A percentile compares a stretch with the other conserved stretches of the same genome.
Evolutionary conservation across 1,139 yeast genomes (phyloP).

Genomic region (Spencermartinsiella ligniputridi): DNA sequence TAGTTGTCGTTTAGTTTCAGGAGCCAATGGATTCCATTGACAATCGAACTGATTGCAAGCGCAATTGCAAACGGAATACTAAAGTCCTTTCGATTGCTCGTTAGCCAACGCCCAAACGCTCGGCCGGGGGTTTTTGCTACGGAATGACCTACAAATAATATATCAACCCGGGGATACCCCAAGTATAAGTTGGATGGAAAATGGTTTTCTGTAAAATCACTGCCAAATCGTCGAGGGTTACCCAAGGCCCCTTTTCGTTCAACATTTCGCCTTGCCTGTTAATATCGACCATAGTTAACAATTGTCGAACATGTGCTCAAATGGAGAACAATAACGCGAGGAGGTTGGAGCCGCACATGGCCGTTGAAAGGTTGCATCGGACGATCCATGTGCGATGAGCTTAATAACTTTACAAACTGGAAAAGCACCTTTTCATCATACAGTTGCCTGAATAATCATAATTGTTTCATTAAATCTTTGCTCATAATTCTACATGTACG

Average conservation of each 20-base stretch:
- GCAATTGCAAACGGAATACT: constrained; percentile 3
- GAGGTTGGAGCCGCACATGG: not conserved
- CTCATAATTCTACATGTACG: not conserved
- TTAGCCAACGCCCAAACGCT: not conserved
- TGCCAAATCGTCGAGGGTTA: constrained; percentile 11
- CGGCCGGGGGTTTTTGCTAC: not conserved
- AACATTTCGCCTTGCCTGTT: constrained; percentile 7
- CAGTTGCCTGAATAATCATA: no score
- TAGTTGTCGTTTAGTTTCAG: constrained; percentile 11
- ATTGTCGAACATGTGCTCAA: constrained; percentile 2
- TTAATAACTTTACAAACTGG: no score
- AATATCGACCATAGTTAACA: not conserved
- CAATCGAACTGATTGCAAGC: constrained; percentile 8
- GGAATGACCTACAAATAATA: constrained; percentile 12
- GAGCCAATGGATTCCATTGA: constrained; percentile 14
- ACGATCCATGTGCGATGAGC: no score
- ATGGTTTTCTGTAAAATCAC: constrained; percentile 18
- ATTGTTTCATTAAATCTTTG: no score
- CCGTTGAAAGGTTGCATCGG: not conserved
- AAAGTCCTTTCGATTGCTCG: not conserved
- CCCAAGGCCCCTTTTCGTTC: constrained; percentile 2
- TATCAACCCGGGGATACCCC: constrained; percentile 18
- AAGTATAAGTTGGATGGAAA: constrained; percentile 20
- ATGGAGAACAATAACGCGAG: not conserved
- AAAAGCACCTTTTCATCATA: no score